phyloP scores from a whole-genome alignment of 495 filamentous ascomycete species.

The Letharia columbiana region DNA sequence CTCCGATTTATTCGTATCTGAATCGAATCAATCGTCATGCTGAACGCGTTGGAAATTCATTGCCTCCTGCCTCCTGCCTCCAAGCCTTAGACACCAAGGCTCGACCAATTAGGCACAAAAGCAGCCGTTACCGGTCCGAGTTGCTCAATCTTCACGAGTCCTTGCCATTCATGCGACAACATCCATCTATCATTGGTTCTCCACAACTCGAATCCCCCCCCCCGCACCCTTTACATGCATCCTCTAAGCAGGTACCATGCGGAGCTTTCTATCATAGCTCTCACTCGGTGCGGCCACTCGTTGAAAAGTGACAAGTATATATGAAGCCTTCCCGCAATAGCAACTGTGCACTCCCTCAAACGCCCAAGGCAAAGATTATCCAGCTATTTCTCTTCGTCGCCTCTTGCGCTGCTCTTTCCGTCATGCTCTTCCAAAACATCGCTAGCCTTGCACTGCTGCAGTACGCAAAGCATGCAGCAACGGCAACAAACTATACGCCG shows the following conservation, averaged over 20 bases:
- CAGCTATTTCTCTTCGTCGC: conserved; percentile 4
- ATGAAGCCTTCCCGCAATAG: conserved; percentile 10
- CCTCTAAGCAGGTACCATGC: conserved; percentile 2
- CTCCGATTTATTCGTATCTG: no score
- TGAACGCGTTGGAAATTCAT: no score
- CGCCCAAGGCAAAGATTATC: not conserved
- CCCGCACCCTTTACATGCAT: not conserved
- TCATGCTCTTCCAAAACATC: conserved; percentile 9
- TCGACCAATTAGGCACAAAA: not conserved
- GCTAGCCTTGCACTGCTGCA: conserved; percentile 12
- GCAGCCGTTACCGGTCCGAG: not conserved
- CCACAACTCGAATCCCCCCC: not conserved
- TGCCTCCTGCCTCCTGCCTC: no score
- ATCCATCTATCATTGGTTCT: conserved; percentile 2
- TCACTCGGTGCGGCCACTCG: conserved; percentile 1
- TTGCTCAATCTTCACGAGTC: not conserved
- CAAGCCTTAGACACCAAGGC: no score
- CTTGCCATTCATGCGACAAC: conserved; percentile 6
- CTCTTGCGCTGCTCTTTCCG: conserved; percentile 1
- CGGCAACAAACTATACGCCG: conserved; percentile 7
- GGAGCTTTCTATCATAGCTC: not conserved
- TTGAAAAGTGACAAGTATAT: conserved; percentile 6
- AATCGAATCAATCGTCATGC: no score
- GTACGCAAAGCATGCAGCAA: not conserved
- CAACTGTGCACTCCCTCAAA: not conserved